Evolutionary conservation across 164 flowering plant species (phyloP).

Genomic region (Vitis rotundifolia): DNA sequence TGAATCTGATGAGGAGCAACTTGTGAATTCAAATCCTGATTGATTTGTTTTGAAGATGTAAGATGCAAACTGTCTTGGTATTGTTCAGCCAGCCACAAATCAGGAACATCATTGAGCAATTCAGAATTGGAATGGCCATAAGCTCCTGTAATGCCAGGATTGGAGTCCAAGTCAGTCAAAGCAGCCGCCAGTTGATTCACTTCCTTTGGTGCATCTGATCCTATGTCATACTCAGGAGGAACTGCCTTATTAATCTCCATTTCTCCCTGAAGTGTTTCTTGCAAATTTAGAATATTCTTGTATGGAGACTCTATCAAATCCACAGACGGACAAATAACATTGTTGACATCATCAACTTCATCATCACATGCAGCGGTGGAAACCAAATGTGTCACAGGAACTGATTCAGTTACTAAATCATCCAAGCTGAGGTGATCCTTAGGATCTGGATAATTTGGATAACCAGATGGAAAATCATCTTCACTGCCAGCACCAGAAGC

Average conservation of each 20-base stretch:
- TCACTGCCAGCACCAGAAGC: no score
- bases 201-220: constrained; percentile 20
- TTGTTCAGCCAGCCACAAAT: constrained; percentile 1
- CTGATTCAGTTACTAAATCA: constrained; percentile 14
- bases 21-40: constrained; percentile 13
- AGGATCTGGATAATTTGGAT: constrained; percentile 2
- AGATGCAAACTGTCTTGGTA: not conserved
- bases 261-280: constrained; percentile 17
- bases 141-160: not conserved
- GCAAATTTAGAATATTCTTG: not conserved
- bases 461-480: constrained; percentile 15
- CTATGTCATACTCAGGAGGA: constrained; percentile 8
- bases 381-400: constrained; percentile 7
- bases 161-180: not conserved
- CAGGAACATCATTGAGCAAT: not conserved
- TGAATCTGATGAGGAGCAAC: constrained; percentile 3
- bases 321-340: not conserved
- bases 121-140: constrained; percentile 5
- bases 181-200: constrained; percentile 12
- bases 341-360: constrained; percentile 5
- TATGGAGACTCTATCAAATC: constrained; percentile 21
- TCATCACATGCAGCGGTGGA: constrained; percentile 9
- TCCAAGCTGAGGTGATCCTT: constrained; percentile 14
- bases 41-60: constrained; percentile 5
- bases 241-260: constrained; percentile 14